A percentile compares a stretch with the other conserved stretches of the same genome.
Evolutionary conservation across 306 rosid genomes (phyloP).

Genomic region (Fragaria vesca): DNA sequence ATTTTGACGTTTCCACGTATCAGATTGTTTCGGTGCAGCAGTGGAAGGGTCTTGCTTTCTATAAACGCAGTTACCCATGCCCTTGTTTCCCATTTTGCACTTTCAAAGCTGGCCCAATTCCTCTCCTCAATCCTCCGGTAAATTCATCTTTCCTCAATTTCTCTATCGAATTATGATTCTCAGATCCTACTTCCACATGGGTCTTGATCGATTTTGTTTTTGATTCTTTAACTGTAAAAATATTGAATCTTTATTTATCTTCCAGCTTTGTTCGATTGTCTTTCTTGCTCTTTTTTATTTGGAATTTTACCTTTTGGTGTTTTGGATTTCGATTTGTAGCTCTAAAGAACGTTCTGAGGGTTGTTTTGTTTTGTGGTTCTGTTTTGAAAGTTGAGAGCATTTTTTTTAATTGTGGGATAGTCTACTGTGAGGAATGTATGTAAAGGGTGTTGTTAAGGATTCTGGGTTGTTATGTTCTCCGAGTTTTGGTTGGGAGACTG

Average conservation of each 20-base stretch:
- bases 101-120: background rate
- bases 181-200: background rate
- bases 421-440: constrained; percentile 3
- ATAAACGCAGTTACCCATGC: background rate
- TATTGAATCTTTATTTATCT: constrained; percentile 8
- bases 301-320: background rate
- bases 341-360: background rate
- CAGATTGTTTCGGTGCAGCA: too few species aligned
- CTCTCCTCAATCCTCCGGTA: constrained; percentile 7
- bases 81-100: background rate
- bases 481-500: background rate
- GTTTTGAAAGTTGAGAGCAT: background rate
- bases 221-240: background rate
- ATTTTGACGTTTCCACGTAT: too few species aligned
- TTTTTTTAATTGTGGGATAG: background rate
- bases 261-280: background rate
- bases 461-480: background rate
- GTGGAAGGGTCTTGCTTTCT: background rate
- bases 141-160: background rate
- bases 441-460: background rate
- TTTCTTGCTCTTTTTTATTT: background rate
- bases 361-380: background rate
- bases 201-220: constrained; percentile 8
- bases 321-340: background rate
- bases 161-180: background rate